Percentiles rank a stretch among this genome's conserved stretches.
Evolutionary conservation across 23 red algal species (phyloP).

Genomic region (Agarophyton chilense): DNA sequence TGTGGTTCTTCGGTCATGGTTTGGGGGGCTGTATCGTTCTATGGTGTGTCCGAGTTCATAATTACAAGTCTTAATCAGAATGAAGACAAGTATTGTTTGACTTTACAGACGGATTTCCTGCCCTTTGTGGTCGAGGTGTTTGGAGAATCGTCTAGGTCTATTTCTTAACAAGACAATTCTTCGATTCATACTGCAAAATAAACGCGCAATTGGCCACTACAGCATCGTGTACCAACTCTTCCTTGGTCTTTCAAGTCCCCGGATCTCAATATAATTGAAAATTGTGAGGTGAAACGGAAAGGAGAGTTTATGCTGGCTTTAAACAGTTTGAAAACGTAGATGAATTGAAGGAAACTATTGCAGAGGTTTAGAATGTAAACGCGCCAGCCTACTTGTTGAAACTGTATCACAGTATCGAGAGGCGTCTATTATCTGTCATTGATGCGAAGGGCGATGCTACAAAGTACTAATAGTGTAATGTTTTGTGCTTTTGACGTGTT

Average conservation of each 20-base stretch:
- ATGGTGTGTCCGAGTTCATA: background rate
- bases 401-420: background rate
- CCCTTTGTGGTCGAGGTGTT: background rate
- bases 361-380: background rate
- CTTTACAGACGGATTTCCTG: background rate
- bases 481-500: background rate
- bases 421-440: background rate
- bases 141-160: background rate
- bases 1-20: background rate
- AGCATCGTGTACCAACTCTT: background rate
- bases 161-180: background rate
- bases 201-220: background rate
- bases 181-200: background rate
- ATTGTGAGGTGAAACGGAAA: conserved; percentile 5
- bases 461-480: too few relatives aligned
- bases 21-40: background rate
- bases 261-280: conserved; percentile 30
- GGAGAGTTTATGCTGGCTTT: too few relatives aligned
- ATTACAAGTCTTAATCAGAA: background rate
- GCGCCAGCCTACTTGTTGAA: background rate
- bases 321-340: conserved; percentile 9
- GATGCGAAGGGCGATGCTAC: background rate
- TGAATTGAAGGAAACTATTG: conserved; percentile 3
- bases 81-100: background rate
- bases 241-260: background rate